Conservation (phyloP, 495 filamentous ascomycete genomes). For the Annulohypoxylon stygium region DNA sequence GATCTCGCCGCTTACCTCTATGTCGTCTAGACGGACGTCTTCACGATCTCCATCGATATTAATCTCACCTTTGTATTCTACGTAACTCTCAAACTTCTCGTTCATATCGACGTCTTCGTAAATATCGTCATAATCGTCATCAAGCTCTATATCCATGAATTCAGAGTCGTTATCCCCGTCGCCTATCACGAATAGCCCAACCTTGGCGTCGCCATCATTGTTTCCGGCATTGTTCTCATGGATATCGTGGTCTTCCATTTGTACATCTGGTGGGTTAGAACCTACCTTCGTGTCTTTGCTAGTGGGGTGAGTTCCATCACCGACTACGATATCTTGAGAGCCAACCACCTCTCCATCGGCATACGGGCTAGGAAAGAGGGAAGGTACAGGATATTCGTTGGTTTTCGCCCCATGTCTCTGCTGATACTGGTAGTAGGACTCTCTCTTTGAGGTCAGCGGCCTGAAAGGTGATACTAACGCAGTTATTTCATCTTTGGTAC, state of each 20-base stretch:
- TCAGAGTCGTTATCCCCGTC: not conserved
- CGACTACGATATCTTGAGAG: not conserved
- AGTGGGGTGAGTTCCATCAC: not conserved
- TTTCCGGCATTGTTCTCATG: not conserved
- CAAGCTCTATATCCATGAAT: not conserved
- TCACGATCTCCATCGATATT: not conserved
- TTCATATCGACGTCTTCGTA: slow-evolving; percentile 1
- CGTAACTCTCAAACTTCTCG: not conserved
- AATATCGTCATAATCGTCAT: not conserved
- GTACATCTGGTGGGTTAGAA: not conserved
- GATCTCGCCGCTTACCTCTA: not conserved
- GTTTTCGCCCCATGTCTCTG: not conserved
- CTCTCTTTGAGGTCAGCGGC: slow-evolving; percentile 6
- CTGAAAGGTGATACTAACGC: slow-evolving; percentile 10
- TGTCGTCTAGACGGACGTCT: not conserved
- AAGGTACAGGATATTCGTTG: not conserved
- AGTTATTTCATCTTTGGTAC: slow-evolving; percentile 12
- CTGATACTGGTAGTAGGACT: slow-evolving; percentile 21
- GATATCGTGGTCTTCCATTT: not conserved
- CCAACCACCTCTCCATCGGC: not conserved
- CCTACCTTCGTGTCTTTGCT: not conserved
- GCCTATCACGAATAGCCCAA: not conserved
- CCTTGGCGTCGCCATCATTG: too few species aligned
- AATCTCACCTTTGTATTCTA: not conserved
- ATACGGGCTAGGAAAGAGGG: too few species aligned